Base-by-base conservation (phyloP, 1,284 basidiomycete species). In the Microstroma glucosiphilum region DNA sequence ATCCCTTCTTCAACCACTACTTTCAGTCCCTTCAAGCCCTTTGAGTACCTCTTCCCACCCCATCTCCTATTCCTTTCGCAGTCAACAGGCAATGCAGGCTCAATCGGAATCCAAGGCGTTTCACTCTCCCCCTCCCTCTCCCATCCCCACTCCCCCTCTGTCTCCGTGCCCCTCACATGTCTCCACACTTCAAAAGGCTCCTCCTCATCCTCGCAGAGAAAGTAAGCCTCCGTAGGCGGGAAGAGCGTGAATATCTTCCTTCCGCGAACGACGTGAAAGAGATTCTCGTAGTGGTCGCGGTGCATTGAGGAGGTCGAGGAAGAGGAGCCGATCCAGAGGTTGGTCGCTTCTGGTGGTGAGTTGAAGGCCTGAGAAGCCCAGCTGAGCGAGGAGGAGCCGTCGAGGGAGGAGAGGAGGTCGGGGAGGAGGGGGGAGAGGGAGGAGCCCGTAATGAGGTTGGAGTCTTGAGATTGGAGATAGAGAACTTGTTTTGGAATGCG, bases 231-330 rank as follows among this genome's bases (percentile, higher is more conserved):
- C 6, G 55, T 56, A 0, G 74, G 74, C 11, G 74, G 70, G 41
- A 58, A 70, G 1, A 76, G 59, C n/a, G 71, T 75, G 56, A 76
- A 76, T n/a, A 64, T 66, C 61, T 76, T 75, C 37, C 51, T 63
- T 19, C 73, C 73, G 30, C 69, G 66, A 0, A 76, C 57, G 19
- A 72, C 71, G 0, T 64, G 65, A 62, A 76, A 76, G 25, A 76
- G 68, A 49, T 76, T 76, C 63, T 76, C 74, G 63, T 75, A 76
- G 57, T 72, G 69, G 57, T 76, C 74, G 12, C 68, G 49, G 57
- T 68, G 67, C 61, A 62, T 64, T 15, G 56, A 59, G 42, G 66
- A 72, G 19, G 58, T 57, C 23, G 67, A 69, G 9, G 65, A 54
- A 1, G 62, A 63, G 1, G 67, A 69, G 21, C 74, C 74, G 56